A percentile compares a stretch with the other conserved stretches of the same genome.
phyloP scores from a whole-genome alignment of 495 filamentous ascomycete species.

The Penicillium goetzii region DNA sequence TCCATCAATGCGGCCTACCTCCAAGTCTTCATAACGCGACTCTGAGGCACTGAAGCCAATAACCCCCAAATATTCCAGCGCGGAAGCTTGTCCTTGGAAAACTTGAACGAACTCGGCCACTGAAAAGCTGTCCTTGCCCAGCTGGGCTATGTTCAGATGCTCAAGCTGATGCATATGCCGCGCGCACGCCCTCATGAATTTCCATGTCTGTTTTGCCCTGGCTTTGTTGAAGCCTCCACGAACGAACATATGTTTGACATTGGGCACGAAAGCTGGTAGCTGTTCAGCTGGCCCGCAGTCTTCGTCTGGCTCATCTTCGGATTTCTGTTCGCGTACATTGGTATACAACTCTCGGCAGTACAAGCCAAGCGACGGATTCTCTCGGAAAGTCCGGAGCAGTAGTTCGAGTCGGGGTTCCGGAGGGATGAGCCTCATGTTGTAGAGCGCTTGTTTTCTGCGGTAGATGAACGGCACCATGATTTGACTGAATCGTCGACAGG shows the following conservation, averaged over 20 bases:
- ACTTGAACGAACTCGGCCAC: neutral
- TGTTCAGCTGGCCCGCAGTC: neutral
- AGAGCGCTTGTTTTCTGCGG: neutral
- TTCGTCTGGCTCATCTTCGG: neutral
- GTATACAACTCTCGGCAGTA: neutral
- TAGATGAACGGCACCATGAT: neutral
- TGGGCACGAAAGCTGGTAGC: neutral
- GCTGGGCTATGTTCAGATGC: neutral
- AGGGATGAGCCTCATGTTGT: neutral
- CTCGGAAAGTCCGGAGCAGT: neutral
- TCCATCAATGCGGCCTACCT: slow-evolving; percentile 2
- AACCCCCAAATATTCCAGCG: neutral
- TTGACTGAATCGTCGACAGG: neutral
- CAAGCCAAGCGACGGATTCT: neutral
- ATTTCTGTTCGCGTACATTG: neutral
- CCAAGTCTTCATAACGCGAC: neutral
- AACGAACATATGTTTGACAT: neutral
- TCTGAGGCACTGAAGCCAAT: neutral
- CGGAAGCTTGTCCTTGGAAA: neutral
- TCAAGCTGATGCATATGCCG: neutral
- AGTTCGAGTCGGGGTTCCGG: neutral
- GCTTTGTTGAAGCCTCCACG: neutral
- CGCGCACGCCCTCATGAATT: neutral
- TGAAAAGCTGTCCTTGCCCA: neutral
- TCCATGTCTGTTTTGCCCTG: neutral